Evolutionary conservation across 164 flowering plant genomes (phyloP), one percentile per base, ranked within the genome.

Genomic region (Stephania japonica): DNA sequence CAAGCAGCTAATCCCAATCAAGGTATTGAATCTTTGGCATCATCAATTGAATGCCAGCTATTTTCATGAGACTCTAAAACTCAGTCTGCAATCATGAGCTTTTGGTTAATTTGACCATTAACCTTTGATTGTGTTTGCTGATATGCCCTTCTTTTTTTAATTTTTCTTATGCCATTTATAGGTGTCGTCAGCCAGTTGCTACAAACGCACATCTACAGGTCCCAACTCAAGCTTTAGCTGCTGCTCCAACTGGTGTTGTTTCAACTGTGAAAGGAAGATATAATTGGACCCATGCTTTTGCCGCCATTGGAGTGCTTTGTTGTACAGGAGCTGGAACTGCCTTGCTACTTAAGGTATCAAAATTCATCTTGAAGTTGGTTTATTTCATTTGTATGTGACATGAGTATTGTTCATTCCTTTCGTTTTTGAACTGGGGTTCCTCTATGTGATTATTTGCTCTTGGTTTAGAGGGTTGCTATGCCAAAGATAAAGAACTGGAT

Each of bases 401-500:
- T 53, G 61, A 4, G 16, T 56, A 56, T 1, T 56, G 19, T n/a
- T 56, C 62, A 5, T 56, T 19, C 62, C 62, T 47, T 47, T 47
- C 16, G 14, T 56, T 56, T 18, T 19, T 56, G 14, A 3, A 56
- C 21, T 56, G 62, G 62, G 27, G 47, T 56, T 25, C 14, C 71
- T 25, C 14, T 21, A 44, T 69, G 23, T 70, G 75, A 49, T 44
- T 41, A 38, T 12, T 72, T 32, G 7, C 71, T 68, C 56, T 61
- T 79, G 79, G 61, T 84, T 68, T 78, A 96, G 99, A 93, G 88
- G 42, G 64, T 86, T 69, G 50, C 92, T 74, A 44, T 96, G 70
- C 99, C 99, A 23, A 81, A 88, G 82, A 81, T 93, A 73, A 96
- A 93, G 81, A 83, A 95, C 73, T 96, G 99, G 99, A 86, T 96